Conservation (phyloP, 306 rosid genomes). For the Coriaria nepalensis region DNA sequence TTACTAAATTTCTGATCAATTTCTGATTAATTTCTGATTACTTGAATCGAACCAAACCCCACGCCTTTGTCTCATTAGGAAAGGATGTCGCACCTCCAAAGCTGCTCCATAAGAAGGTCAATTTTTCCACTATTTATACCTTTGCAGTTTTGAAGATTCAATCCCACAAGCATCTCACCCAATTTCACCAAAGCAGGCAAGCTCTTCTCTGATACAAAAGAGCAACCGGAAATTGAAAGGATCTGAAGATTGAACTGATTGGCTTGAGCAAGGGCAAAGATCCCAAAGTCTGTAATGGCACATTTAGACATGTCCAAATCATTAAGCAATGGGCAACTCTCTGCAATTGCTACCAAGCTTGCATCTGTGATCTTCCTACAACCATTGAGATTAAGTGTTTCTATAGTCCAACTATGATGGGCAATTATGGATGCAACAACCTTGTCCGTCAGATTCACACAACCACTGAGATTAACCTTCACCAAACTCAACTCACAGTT, state of each 20-base stretch:
- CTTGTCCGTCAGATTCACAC: constrained; percentile 54
- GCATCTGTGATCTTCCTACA: constrained; percentile 45
- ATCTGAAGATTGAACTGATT: constrained; percentile 41
- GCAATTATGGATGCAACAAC: constrained; percentile 38
- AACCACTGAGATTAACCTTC: constrained; percentile 58
- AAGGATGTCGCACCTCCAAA: constrained; percentile 79
- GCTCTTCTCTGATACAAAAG: constrained; percentile 45
- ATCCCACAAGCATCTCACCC: constrained; percentile 57
- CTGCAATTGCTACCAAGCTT: constrained; percentile 52
- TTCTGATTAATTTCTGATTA: constrained; percentile 13
- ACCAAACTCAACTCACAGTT: constrained; percentile 51
- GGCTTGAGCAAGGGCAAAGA: constrained; percentile 41
- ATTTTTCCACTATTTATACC: constrained; percentile 40
- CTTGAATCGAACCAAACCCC: constrained; percentile 1
- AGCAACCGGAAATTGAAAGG: constrained; percentile 65
- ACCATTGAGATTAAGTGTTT: constrained; percentile 56
- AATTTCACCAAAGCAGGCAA: constrained; percentile 37
- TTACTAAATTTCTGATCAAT: constrained; percentile 20
- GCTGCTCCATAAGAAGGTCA: constrained; percentile 38
- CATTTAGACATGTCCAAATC: constrained; percentile 76
- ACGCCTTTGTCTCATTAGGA: constrained; percentile 22
- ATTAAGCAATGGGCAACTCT: constrained; percentile 38
- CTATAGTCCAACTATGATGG: constrained; percentile 54
- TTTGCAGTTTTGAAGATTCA: constrained; percentile 66
- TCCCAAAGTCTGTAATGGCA: constrained; percentile 52